Evolutionary conservation across 257 asterid species (phyloP).

Genomic region (Scutellaria galericulata): DNA sequence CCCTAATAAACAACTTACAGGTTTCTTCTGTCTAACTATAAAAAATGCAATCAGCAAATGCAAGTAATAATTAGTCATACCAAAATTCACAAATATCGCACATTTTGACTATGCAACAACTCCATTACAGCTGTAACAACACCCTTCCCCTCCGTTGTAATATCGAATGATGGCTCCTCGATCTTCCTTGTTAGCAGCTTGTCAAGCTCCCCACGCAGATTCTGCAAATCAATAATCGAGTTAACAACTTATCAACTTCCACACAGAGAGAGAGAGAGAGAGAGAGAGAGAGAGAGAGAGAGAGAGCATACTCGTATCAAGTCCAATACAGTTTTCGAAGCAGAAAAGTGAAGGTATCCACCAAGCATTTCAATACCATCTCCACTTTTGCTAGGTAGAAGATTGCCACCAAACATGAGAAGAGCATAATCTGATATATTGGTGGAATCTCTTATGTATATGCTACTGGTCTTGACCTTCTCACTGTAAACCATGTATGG

Average conservation of each 20-base stretch:
- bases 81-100: slow-evolving; percentile 41
- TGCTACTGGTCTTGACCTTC: slow-evolving; percentile 80
- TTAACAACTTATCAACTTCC: background rate
- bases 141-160: slow-evolving; percentile 73
- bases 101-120: slow-evolving; percentile 75
- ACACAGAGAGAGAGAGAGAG: background rate
- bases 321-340: slow-evolving; percentile 76
- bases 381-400: slow-evolving; percentile 68
- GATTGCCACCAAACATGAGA: slow-evolving; percentile 96
- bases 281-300: slow-evolving; percentile 11
- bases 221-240: slow-evolving; percentile 50
- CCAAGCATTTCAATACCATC: slow-evolving; percentile 96
- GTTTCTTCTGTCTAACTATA: background rate
- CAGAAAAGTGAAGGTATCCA: slow-evolving; percentile 94
- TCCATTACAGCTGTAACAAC: slow-evolving; percentile 82
- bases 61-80: too few species aligned
- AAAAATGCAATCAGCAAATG: background rate
- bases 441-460: slow-evolving; percentile 82
- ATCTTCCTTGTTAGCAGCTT: slow-evolving; percentile 80
- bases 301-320: slow-evolving; percentile 62
- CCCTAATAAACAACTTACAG: too few species aligned
- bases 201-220: slow-evolving; percentile 87
- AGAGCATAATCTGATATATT: slow-evolving; percentile 92
- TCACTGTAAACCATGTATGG: slow-evolving; percentile 92
- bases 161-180: slow-evolving; percentile 73